These are phyloP conservation scores for Clarireedia paspali DNA, from an alignment of 2,329 filamentous ascomycete species.

Conservation along the genomic window DNA sequence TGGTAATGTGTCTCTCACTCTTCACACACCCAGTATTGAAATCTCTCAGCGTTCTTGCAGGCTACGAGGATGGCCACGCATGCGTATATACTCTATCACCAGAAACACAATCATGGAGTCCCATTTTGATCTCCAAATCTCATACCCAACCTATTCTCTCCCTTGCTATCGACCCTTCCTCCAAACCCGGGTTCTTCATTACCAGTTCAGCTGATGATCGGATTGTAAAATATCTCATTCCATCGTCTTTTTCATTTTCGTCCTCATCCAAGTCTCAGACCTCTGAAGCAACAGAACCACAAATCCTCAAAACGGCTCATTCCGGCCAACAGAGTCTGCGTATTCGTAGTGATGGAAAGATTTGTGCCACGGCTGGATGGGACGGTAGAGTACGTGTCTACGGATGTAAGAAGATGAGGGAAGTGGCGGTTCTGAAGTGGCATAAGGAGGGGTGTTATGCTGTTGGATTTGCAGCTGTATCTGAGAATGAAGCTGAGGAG, in stretches of 20 bases:
- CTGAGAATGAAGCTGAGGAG: constrained; percentile 4
- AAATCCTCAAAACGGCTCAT: constrained; percentile 70
- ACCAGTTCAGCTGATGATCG: constrained; percentile 78
- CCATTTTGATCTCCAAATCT: constrained; percentile 55
- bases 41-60: constrained; percentile 58
- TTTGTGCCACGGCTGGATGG: constrained; percentile 92
- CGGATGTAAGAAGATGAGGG: constrained; percentile 69
- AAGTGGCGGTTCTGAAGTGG: constrained; percentile 91
- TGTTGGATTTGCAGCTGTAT: constrained; percentile 2
- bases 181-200: constrained; percentile 51
- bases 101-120: constrained; percentile 13
- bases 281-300: constrained; percentile 32
- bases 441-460: constrained; percentile 58
- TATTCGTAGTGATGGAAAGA: constrained; percentile 69
- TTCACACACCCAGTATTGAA: constrained; percentile 38
- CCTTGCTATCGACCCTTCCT: constrained; percentile 50
- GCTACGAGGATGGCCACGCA: constrained; percentile 78
- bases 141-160: constrained; percentile 80
- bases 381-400: constrained; percentile 78
- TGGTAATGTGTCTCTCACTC: constrained; percentile 79
- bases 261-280: not conserved
- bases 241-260: constrained; percentile 18
- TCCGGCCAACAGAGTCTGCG: constrained; percentile 78
- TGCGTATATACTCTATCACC: constrained; percentile 45
- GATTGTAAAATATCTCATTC: constrained; percentile 68